Evolutionary conservation across 169 alveolate species (phyloP), one percentile per base, ranked within the genome.

Genomic region (Gregarina niphandrodes): DNA sequence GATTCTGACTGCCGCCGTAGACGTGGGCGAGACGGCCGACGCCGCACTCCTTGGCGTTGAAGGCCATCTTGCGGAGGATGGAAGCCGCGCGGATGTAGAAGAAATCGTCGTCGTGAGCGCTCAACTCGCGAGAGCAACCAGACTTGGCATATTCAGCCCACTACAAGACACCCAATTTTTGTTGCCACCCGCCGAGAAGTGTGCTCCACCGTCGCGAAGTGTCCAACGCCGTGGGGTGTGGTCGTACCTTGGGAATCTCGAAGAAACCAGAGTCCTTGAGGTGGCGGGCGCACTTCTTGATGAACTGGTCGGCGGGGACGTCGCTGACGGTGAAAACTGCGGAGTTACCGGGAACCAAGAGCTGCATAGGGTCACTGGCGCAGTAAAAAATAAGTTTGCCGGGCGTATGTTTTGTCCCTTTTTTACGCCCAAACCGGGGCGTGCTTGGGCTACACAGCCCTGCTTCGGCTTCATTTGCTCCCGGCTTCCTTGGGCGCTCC

Each of bases 41-140:
- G 42, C 81, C 81, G n/a, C n/a, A n/a, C 21, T 45, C 32, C 34
- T 64, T 51, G 17, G 61, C 57, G 42, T 67, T 57, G 34, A 70
- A 53, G 56, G 60, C 63, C 13, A 70, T 20, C 34, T 57, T 47
- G 48, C 75, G 47, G 37, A 76, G 75, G 11, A 70, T 40, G n/a
- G 81, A 60, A 9, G 81, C 81, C 21, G 74, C 76, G 56, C 81
- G 58, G 5, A 65, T 45, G 61, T 61, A 70, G 29, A 70, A 61
- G 76, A 75, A 70, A 55, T 70, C 81, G 32, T 40, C 40, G 45
- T 70, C 75, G 17, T 48, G 45, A 4, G 81, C 76, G 28, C 75
- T 68, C 26, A 65, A 53, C 35, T 61, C 65, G 29, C 42, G 48
- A 49, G 47, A 37, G 42, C 50, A 37, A 15, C 60, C 79, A 40